Base-by-base conservation (phyloP, 148 eudicot genomes). In the Beta vulgaris region DNA sequence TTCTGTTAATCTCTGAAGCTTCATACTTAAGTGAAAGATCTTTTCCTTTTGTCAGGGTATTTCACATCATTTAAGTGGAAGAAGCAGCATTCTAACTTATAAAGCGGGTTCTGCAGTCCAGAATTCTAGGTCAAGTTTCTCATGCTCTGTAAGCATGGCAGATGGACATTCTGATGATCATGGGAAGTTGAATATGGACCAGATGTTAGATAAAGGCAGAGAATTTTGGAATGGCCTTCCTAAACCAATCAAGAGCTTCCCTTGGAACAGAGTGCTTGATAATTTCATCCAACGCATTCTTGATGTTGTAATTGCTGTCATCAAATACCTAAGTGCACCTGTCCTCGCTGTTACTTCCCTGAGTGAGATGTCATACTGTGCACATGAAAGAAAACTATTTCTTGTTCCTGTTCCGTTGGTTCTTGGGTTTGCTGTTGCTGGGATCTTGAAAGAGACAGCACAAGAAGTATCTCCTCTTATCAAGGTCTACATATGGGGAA, bases 281-380 rank as follows among this genome's bases (percentile, higher is more conserved):
- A 87, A 84, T 78, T 87, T 90, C 58, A 79, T 86, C 43, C 91
- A 88, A 63, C 85, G 87, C 69, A 73, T 90, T 74, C 78, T 90
- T 10, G 88, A 89, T 72, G 78, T 86, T 79, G 65, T 78, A 51
- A 64, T 79, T 73, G 79, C 86, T n/a, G 88, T 93, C 42, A 76
- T 85, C 80, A 90, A 87, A 81, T 90, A 77, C 81, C 79, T 93
- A 61, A 78, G 71, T 73, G 67, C 78, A 46, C 98, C 98, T 73
- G 69, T 90, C 68, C 80, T 92, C 54, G 85, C 82, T 44, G 81
- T 89, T 76, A 73, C 98, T 44, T 82, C 90, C n/a, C 80, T 89
- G 34, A 90, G 96, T 67, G 98, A 93, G 82, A 82, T 93, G 88
- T 90, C 90, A 4, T 92, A 92, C 75, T 87, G 96, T 84, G 96